Base-by-base conservation (phyloP, 2,329 filamentous ascomycete genomes). In the Didymella segeticola region DNA sequence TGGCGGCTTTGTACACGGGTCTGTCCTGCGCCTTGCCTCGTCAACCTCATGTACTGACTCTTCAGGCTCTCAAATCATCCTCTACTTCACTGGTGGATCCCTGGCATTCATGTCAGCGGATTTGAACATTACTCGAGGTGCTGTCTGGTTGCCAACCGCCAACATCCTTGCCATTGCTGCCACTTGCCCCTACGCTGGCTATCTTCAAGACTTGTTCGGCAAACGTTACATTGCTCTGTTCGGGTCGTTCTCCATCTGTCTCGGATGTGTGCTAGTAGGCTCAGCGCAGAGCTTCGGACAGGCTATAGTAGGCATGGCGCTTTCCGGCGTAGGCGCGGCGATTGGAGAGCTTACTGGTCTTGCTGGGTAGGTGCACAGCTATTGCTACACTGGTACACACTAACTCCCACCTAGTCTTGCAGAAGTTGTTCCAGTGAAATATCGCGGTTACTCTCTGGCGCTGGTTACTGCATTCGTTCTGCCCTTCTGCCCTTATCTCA, bases 1-100 rank as follows among this genome's bases (percentile, higher is more conserved):
- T 76, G 22, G 68, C 73, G 11, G 74, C 71, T 23, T 53, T 77
- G 8, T 76, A 76, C 50, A 75, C 73, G 11, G 73, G 58, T 60
- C 34, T 9, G 26, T 19, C n/a, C 17, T 17, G 46, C 12, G 10
- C 7, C 27, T 14, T 19, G 10, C 11, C 31, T 5, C n/a, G 8
- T 37, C 3, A n/a, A 9, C 5, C 5, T 20, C 11, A 12, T 30
- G 15, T 5, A n/a, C 43, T 53, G 20, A 34, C 4, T 36, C 1
- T 22, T 2, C 29, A 73, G 71, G 70, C 37, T 72, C 71, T 1
- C 71, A 73, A 55, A 47, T 73, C 17, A 71, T 70, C 8, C 53
- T 74, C 1, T 73, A 73, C 56, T 73, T 73, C 36, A 67, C 63
- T 10, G 70, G 70, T 6, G 71, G 67, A 8, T 69, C 68, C 17